These are phyloP conservation scores for Apophysomyces sp. DNA, from an alignment of 371 early-diverging fungal genomes.

Conservation along the genomic window DNA sequence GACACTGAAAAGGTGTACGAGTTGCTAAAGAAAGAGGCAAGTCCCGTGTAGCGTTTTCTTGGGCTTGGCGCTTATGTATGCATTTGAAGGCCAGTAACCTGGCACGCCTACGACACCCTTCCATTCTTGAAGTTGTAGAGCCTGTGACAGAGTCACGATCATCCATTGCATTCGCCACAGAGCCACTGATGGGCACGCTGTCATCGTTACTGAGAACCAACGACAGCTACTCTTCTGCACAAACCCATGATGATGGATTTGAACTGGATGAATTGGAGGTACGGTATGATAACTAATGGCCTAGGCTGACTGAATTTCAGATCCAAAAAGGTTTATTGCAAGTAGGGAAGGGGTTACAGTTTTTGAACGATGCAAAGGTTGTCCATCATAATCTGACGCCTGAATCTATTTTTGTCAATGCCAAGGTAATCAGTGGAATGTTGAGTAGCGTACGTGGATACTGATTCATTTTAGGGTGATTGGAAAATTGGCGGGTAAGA, in stretches of 20 bases:
- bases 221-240: slow-evolving; percentile 38
- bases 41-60: background rate
- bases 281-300: background rate
- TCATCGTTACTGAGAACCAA: slow-evolving; percentile 65
- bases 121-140: slow-evolving; percentile 80
- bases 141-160: slow-evolving; percentile 76
- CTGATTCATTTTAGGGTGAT: slow-evolving; percentile 62
- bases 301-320: slow-evolving; percentile 22
- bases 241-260: slow-evolving; percentile 38
- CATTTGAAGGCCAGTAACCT: slow-evolving; percentile 65
- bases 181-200: slow-evolving; percentile 69
- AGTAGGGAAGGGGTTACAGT: slow-evolving; percentile 72
- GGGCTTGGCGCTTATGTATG: background rate
- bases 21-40: slow-evolving; percentile 65
- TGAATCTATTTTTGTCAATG: slow-evolving; percentile 75
- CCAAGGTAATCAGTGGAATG: slow-evolving; percentile 53
- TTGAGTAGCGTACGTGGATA: background rate
- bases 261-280: slow-evolving; percentile 80
- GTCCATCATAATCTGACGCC: slow-evolving; percentile 82
- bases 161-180: slow-evolving; percentile 80
- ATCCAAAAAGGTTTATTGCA: slow-evolving; percentile 86
- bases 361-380: slow-evolving; percentile 73
- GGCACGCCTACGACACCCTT: slow-evolving; percentile 82
- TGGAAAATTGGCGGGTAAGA: slow-evolving; percentile 87
- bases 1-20: slow-evolving; percentile 62